Base-by-base conservation (phyloP, 2,329 filamentous ascomycete species). In the Calonectria ilicicola region DNA sequence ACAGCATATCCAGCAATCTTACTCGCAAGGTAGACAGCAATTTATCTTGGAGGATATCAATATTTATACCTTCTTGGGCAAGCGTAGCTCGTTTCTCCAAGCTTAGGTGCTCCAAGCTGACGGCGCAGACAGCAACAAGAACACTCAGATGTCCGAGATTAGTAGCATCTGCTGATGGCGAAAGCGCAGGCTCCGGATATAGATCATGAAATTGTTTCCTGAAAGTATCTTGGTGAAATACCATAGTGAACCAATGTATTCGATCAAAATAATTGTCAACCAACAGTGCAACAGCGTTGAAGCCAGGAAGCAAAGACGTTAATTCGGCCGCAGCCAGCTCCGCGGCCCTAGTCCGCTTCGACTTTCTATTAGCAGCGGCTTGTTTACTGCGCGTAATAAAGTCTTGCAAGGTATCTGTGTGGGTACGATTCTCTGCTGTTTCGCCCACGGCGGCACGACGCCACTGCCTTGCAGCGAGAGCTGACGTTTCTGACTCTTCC, bases 241-340 rank as follows among this genome's bases (percentile, higher is more conserved):
- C 74, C 5, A 84, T 72, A 69, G 82, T 82, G 68, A 84, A 85
- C 83, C 83, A 85, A 46, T 85, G 83, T 0, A 82, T 77, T n/a
- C 80, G 78, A 63, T 84, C 81, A 72, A 85, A 85, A 60, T 84
- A 84, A 27, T 35, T 84, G 46, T 84, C 80, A 7, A 84, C 77
- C 10, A 84, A 73, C 17, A 81, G 27, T 15, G 62, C 40, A 6
- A 78, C 77, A 2, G 75, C 76, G 23, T 82, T 74, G 9, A 73
- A 72, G 2, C 68, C 42, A 2, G 81, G 79, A 0, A 83, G 67
- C 7, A 80, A 29, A 1, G 75, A 67, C 9, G 47, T 14, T 12
- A 78, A 51, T 38, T 75, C 68, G 8, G 40, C 23, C 17, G 58
- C 60, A 17, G 65, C 47, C 35, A 64, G 21, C 27, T 58, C 35